Base-by-base conservation (phyloP, 352 stramenopile species). In the Blastocystis sp. region DNA sequence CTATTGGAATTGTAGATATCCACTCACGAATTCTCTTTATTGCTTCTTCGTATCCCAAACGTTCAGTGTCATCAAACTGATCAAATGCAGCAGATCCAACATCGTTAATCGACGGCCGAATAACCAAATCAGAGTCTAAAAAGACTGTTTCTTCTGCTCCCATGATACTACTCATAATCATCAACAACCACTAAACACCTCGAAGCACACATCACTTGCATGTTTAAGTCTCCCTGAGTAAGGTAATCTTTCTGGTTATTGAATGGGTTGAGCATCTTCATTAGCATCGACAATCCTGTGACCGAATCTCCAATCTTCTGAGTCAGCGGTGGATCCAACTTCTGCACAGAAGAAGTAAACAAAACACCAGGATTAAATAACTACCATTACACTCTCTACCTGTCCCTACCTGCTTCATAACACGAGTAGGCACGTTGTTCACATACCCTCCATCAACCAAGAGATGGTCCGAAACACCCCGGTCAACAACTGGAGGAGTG, bases 401-500 rank as follows among this genome's bases (percentile, higher is more conserved):
- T 0, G 2, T 9, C 4, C n/a, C 1, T 13, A 73, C 62, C 26
- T 84, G 47, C 56, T 84, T 84, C 91, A 93, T 92, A 3, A 91
- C 89, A 37, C 91, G 87, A 9, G 91, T 94, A 2, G 95, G 94
- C 11, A 98, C 90, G 79, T 97, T 97, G 91, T 97, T 97, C 91
- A 96, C 95, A 90, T 98, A 98, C 0, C 94, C 94, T 23, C 95
- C 95, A 54, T 97, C 95, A 26, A 96, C 66, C 7, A 97, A 90
- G 47, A 96, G 80, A 87, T 92, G 84, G 41, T 90, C 45, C n/a
- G 29, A 54, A n/a, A 84, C 47, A 34, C 73, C 73, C 3, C n/a
- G 53, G 41, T 90, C 87, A 50, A 87, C 82, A 0, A 91, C 39
- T 9, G 91, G 91, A 20, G 91, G 91, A 45, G 92, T 89, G 7